phyloP scores from a whole-genome alignment of 2,329 filamentous ascomycete genomes.

The Diplodia intermedia region DNA sequence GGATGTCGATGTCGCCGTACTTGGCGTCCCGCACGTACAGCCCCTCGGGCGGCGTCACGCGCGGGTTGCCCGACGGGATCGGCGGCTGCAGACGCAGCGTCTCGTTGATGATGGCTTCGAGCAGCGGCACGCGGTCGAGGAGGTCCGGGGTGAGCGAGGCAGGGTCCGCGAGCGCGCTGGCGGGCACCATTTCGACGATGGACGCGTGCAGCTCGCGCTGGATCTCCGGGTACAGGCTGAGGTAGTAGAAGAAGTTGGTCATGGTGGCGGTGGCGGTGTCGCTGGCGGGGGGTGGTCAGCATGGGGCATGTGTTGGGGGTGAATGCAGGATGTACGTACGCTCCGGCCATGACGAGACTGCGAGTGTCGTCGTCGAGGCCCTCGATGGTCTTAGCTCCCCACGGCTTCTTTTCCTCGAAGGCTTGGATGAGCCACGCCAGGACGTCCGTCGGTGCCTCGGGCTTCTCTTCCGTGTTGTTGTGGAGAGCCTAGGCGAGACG shows the following conservation, averaged over 20 bases:
- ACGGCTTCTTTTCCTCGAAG: slow-evolving; percentile 18
- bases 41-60: slow-evolving; percentile 48
- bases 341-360: slow-evolving; percentile 21
- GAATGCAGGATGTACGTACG: slow-evolving; percentile 3
- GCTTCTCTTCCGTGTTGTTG: background rate
- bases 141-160: slow-evolving; percentile 34
- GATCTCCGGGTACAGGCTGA: slow-evolving; percentile 48
- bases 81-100: slow-evolving; percentile 51
- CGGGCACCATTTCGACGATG: slow-evolving; percentile 46
- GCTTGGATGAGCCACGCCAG: slow-evolving; percentile 22
- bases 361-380: slow-evolving; percentile 26
- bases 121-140: slow-evolving; percentile 40
- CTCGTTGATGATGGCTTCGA: slow-evolving; percentile 52
- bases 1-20: slow-evolving; percentile 43
- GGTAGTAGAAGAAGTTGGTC: slow-evolving; percentile 54
- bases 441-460: slow-evolving; percentile 16
- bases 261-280: slow-evolving; percentile 55
- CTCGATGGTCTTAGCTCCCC: slow-evolving; percentile 9
- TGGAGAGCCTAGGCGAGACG: background rate
- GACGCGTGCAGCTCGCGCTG: slow-evolving; percentile 45
- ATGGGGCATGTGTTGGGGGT: too few relatives aligned
- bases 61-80: slow-evolving; percentile 48
- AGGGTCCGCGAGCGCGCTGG: slow-evolving; percentile 51
- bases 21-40: slow-evolving; percentile 44
- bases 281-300: slow-evolving; percentile 34